phyloP scores from a whole-genome alignment of 805 yeast genomes.

The Ogataea populi-albae region DNA sequence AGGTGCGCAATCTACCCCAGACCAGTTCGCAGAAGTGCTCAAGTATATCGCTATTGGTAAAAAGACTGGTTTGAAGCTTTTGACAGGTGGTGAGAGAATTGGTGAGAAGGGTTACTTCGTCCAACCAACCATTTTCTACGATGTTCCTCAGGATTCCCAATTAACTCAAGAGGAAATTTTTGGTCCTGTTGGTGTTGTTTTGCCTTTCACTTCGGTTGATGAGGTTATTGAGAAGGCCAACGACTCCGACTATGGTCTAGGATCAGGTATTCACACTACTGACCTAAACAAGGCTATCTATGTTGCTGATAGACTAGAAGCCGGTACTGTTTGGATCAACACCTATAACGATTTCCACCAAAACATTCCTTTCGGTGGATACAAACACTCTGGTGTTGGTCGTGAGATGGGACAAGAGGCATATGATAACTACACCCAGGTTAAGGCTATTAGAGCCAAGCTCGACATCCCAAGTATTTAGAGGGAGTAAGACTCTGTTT shows the following conservation, averaged over 20 bases:
- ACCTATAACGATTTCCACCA: slow-evolving; percentile 67
- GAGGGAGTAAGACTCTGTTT: too few species aligned
- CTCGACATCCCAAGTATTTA: slow-evolving; percentile 22
- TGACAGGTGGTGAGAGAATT: slow-evolving; percentile 78
- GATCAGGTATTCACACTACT: slow-evolving; percentile 82
- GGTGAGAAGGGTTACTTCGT: slow-evolving; percentile 71
- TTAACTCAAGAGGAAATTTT: slow-evolving; percentile 88
- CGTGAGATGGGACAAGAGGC: slow-evolving; percentile 73
- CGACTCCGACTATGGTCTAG: slow-evolving; percentile 77
- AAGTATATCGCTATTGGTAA: slow-evolving; percentile 63
- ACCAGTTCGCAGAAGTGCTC: slow-evolving; percentile 64
- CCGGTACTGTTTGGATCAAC: slow-evolving; percentile 85
- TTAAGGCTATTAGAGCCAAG: slow-evolving; percentile 59
- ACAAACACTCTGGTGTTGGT: slow-evolving; percentile 65
- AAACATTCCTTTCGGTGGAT: slow-evolving; percentile 70
- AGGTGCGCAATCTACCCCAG: slow-evolving; percentile 72
- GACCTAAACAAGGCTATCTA: slow-evolving; percentile 63
- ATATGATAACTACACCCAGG: slow-evolving; percentile 62
- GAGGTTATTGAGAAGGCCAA: slow-evolving; percentile 75
- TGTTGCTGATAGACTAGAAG: slow-evolving; percentile 63
- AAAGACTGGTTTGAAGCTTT: slow-evolving; percentile 63
- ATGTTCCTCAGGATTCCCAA: slow-evolving; percentile 68
- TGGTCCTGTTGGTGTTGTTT: slow-evolving; percentile 81
- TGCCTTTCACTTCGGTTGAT: slow-evolving; percentile 68
- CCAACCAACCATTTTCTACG: slow-evolving; percentile 83